Percentiles rank a stretch among this genome's conserved stretches.
These are phyloP conservation scores for Talaromyces ruber DNA, from an alignment of 495 filamentous ascomycete genomes.

Conservation along the genomic window DNA sequence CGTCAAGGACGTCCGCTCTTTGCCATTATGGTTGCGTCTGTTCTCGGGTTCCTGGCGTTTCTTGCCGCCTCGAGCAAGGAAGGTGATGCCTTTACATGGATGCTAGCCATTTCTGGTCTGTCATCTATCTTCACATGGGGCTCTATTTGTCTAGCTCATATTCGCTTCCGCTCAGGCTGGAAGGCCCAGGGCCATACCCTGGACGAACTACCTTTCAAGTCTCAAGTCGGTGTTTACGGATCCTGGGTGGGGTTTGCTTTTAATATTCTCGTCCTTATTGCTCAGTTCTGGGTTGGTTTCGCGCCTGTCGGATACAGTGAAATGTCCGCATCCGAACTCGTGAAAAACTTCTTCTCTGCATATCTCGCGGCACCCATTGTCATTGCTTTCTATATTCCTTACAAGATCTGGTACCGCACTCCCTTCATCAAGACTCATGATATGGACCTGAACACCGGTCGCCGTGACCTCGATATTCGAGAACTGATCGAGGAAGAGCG, in stretches of 20 bases:
- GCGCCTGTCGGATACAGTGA: slow-evolving; percentile 58
- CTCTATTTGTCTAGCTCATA: slow-evolving; percentile 80
- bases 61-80: slow-evolving; percentile 60
- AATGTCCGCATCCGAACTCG: slow-evolving; percentile 32
- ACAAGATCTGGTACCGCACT: slow-evolving; percentile 73
- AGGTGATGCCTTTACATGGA: slow-evolving; percentile 68
- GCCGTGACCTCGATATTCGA: slow-evolving; percentile 73
- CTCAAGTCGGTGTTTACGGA: slow-evolving; percentile 71
- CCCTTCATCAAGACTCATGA: slow-evolving; percentile 52
- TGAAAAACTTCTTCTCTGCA: slow-evolving; percentile 60
- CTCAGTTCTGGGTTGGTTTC: slow-evolving; percentile 89
- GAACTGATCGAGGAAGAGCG: slow-evolving; percentile 68
- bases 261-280: slow-evolving; percentile 75
- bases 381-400: slow-evolving; percentile 60
- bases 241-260: slow-evolving; percentile 78
- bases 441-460: slow-evolving; percentile 86
- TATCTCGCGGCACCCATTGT: slow-evolving; percentile 86
- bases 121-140: slow-evolving; percentile 92
- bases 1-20: slow-evolving; percentile 72
- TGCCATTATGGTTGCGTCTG: slow-evolving; percentile 59
- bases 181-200: slow-evolving; percentile 56
- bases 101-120: slow-evolving; percentile 81
- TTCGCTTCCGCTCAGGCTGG: slow-evolving; percentile 86
- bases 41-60: slow-evolving; percentile 70
- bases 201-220: slow-evolving; percentile 69